Evolutionary conservation across 1,139 yeast genomes (phyloP), one percentile per base, ranked within the genome.

Genomic region (Yamadazyma mexicana): DNA sequence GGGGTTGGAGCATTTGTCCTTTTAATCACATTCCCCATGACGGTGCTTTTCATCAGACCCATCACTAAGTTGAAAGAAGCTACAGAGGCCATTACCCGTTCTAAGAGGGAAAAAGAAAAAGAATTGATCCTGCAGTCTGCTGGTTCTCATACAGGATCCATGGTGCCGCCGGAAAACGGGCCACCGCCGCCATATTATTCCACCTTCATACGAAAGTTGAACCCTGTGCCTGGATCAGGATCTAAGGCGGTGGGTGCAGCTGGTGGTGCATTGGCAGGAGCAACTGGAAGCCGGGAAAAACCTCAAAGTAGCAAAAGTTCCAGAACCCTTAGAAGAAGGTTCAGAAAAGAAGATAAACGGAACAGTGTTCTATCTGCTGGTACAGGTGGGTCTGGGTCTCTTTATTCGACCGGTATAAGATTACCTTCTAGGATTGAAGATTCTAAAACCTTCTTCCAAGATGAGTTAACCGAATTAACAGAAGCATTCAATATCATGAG

Each of bases 401-500:
- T 60, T 10, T 58, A 64, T 45, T 64, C 74, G 5, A 58, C 69
- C 5, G 77, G 69, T 5, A 69, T 69, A 32, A 51, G 70, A 34
- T 54, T 69, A 18, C 79, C 83, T 0, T 67, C 76, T 1, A 66
- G 77, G 42, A 81, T 83, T 5, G 77, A 80, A 1, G 66, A 64
- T 22, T 69, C 79, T n/a, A 70, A 78, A 40, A 70, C 83, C 35
- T 59, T 85, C 33, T 81, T 87, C 55, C 75, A 80, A 38, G 97
- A 92, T 66, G 98, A 92, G 61, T 73, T 91, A 37, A 84, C 92
- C 0, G 96, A 88, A 51, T 68, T 91, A 37, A 83, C 95, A 0
- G 92, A 84, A 37, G 92, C 96, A 0, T 92, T 89, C 61, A 89
- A 89, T 56, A 82, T 83, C 29, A 88, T 91, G 97, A 83, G 95